These are phyloP conservation scores for Neocallimastix lanati DNA, from an alignment of 192 early-diverging fungal species.

Conservation along the genomic window DNA sequence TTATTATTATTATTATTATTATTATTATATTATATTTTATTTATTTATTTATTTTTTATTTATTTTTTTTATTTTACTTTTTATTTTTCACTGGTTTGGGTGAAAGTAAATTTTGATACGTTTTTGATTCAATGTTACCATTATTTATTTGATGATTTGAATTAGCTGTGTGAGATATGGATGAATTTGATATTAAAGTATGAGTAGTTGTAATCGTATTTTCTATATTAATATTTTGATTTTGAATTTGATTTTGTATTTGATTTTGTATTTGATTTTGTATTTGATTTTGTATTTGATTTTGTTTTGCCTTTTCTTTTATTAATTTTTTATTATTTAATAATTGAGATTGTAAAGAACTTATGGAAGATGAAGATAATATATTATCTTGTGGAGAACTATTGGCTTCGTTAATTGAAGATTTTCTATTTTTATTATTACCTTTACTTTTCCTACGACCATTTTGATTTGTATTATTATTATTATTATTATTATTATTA, in stretches of 20 bases:
- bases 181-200: no score
- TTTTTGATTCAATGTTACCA: no score
- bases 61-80: background rate
- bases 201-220: background rate
- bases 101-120: background rate
- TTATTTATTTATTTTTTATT: no score
- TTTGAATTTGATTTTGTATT: no score
- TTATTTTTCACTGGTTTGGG: background rate
- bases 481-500: no score
- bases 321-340: background rate
- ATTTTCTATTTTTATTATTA: background rate
- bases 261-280: background rate
- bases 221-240: no score
- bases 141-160: no score
- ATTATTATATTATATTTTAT: no score
- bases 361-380: background rate
- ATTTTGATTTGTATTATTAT: background rate
- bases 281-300: background rate
- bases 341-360: background rate
- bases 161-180: no score
- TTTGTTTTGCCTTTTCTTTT: background rate
- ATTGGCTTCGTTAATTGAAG: background rate
- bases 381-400: no score
- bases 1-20: no score
- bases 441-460: background rate